phyloP scores from a whole-genome alignment of 208 protist genomes.

The Polymyxa betae region DNA sequence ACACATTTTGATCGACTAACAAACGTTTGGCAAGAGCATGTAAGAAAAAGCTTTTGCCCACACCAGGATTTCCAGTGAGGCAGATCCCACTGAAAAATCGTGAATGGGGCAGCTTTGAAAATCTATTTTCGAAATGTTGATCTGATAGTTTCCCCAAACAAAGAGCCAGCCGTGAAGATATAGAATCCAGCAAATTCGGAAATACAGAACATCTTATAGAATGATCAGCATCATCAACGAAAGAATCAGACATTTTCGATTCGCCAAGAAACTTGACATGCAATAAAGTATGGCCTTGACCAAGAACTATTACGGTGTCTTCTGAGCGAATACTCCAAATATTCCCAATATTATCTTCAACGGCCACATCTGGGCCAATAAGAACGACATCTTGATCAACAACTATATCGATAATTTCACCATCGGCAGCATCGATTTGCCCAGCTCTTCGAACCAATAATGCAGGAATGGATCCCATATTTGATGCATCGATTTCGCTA shows the following conservation, averaged over 20 bases:
- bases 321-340: background rate
- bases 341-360: background rate
- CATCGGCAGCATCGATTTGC: background rate
- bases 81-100: slow-evolving; percentile 21
- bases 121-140: background rate
- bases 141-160: background rate
- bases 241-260: background rate
- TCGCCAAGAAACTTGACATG: background rate
- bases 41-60: slow-evolving; percentile 19
- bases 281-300: background rate
- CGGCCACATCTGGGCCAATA: background rate
- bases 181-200: background rate
- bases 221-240: background rate
- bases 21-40: background rate
- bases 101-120: background rate
- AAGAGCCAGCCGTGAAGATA: background rate
- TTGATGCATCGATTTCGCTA: background rate
- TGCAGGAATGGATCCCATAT: background rate
- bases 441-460: background rate
- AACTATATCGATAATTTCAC: background rate
- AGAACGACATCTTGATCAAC: background rate
- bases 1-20: background rate
- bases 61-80: background rate
- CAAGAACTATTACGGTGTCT: background rate
- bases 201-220: background rate